Conservation (phyloP, 495 filamentous ascomycete genomes). For the Penicillium herquei region DNA sequence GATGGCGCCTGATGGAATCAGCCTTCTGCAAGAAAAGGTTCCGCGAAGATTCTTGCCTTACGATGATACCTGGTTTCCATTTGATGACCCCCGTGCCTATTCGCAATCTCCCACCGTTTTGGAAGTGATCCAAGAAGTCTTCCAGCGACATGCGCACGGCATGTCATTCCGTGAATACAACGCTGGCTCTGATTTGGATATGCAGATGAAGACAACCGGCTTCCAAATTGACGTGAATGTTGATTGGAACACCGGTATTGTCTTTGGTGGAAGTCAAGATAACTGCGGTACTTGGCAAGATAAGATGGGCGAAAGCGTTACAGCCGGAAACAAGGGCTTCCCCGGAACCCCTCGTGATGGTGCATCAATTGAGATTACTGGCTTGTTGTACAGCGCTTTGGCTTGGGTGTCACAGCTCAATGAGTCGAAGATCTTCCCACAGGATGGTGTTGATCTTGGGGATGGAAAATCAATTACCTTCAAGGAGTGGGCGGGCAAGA, state of each 20-base stretch:
- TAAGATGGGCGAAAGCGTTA: conserved; percentile 98
- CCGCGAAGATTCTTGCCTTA: conserved; percentile 90
- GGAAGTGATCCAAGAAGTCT: conserved; percentile 88
- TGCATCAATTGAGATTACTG: conserved; percentile 91
- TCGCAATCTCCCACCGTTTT: conserved; percentile 74
- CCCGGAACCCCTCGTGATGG: conserved; percentile 96
- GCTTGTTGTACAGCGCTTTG: conserved; percentile 84
- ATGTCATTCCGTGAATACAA: conserved; percentile 94
- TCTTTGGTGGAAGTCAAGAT: conserved; percentile 88
- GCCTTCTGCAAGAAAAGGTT: conserved; percentile 72
- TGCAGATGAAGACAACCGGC: conserved; percentile 89
- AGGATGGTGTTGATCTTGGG: conserved; percentile 65
- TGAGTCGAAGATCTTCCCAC: conserved; percentile 63
- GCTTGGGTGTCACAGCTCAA: conserved; percentile 72
- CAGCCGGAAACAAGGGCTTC: conserved; percentile 88
- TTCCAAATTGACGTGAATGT: conserved; percentile 89
- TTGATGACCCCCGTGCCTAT: conserved; percentile 81
- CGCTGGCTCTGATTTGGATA: conserved; percentile 80
- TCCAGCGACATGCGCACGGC: conserved; percentile 86
- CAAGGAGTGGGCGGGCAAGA: conserved; percentile 72
- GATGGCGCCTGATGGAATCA: conserved; percentile 75
- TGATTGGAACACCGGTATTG: conserved; percentile 89
- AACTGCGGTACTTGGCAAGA: conserved; percentile 99
- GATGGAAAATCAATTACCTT: conserved; percentile 63
- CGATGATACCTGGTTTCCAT: conserved; percentile 87